Base-by-base conservation (phyloP, 257 asterid species). In the Petunia secreta region DNA sequence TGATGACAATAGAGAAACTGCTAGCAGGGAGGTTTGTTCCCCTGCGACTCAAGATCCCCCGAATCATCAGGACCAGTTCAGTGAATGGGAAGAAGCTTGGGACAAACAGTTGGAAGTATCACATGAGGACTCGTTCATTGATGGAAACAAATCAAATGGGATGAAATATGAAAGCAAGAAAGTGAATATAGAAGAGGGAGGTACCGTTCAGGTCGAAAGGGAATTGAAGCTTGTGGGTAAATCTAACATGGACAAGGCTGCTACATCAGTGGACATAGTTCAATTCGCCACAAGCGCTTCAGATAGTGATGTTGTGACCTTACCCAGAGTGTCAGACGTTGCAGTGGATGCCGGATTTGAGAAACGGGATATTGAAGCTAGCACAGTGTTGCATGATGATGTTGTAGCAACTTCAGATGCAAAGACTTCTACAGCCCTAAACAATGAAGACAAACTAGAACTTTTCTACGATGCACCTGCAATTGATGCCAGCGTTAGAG, bases 381-480 rank as follows among this genome's bases (percentile, higher is more conserved):
- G 15, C 40, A 1, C 52, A 78, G 65, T 53, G 43, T 50, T 81
- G 65, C 74, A 63, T 82, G 85, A 87, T 75, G 60, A 58, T 2
- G 43, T 44, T 77, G 39, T 75, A 8, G 68, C 66, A 44, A 71
- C 79, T 75, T 77, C 85, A n/a, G 77, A 81, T 58, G 77, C 66
- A 10, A 83, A 77, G 54, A 79, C 39, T 59, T 82, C 81, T 13
- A 43, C 71, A 48, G 66, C 16, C 7, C 80, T 64, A 75, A 84
- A 79, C 81, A 85, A 60, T 78, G 86, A 85, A 58, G 89, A 81
- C 8, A 79, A 80, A 63, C 79, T 84, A 79, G 74, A 71, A 8
- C 37, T 77, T 16, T 80, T 87, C 0, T 73, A 80, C 37, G 41
- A 83, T 85, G 78, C 75, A 16, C 83, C 88, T 59, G 41, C 58